Evolutionary conservation across 1,284 basidiomycete genomes (phyloP), one percentile per base, ranked within the genome.

Genomic region (Rugiboletus extremiorientalis): DNA sequence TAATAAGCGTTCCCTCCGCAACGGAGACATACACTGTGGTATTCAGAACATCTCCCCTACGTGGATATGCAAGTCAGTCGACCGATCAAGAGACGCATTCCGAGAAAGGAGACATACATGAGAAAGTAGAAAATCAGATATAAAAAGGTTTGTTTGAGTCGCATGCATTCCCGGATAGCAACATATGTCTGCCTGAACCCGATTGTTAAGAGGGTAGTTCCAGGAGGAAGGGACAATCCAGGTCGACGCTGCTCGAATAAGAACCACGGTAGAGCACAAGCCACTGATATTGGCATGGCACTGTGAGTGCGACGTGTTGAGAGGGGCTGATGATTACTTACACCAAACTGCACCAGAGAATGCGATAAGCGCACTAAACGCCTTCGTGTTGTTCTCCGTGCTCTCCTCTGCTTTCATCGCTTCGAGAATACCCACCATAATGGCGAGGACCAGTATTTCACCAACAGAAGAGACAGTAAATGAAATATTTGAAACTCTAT

Each of bases 181-280:
- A 85, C 77, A 64, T 85, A 86, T 6, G 85, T 81, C 70, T 92
- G 89, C 63, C 80, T 81, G 67, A 84, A 83, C 10, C 90, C 91
- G 40, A 92, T 82, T 2, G 86, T 90, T 42, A 88, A 65, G 50
- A 90, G 76, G 8, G 78, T 85, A 4, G 83, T 83, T 15, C 83
- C 80, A 1, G 80, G 77, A 4, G 91, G 91, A 25, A 91, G 76
- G 18, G 79, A 67, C 52, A 89, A 74, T 34, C 88, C 88, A 41
- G 89, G 84, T 34, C 88, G 76, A 37, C 84, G 79, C 65, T 88
- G 83, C 72, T 91, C 89, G 14, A 84, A 72, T 40, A 89, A 68
- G 65, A 92, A 89, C 90, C 91, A 92, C 0, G 90, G 91, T 3
- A 90, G 65, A 6, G 89, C 88, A 63, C 86, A 90, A 6, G 88